Evolutionary conservation across 305 asterid species (phyloP), one percentile per base, ranked within the genome.

Genomic region (Fraxinus floribunda): DNA sequence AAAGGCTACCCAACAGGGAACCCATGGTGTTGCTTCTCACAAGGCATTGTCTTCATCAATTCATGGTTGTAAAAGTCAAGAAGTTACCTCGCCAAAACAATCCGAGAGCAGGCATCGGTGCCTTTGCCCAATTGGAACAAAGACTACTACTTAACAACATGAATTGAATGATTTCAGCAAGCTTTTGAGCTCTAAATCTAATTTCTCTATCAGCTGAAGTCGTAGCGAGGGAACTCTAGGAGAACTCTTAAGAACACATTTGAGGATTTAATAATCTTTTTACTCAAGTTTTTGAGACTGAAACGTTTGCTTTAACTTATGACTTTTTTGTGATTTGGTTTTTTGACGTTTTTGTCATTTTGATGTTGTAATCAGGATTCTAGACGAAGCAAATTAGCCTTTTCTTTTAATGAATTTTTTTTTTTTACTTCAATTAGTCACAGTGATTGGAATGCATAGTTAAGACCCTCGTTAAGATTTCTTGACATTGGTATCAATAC

Each of bases 211-310:
- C 60, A 93, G 90, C 49, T 82, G 94, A 82, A 94, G 95, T 91
- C 90, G 93, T 4, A 94, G 97, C n/a, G 97, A 91, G 87, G 98
- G 98, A 49, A 95, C 89, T 68, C 87, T 95, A 24, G 97, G 93
- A 76, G 90, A 83, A 29, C 83, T 93, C 77, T 93, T 93, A 9
- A 57, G 68, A 57, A 57, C 68, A 16, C 26, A 55, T 55, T 55
- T 57, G 9, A 20, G 26, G 11, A 57, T 57, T 57, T 57, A 57
- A 18, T 57, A 57, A 57, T 57, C 44, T 0, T n/a, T 57, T 57
- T 8, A 32, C 7, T 7, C 29, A 57, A n/a, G 29, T 20, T 57
- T 57, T 16, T 46, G 0, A 46, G 57, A 46, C 1, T 46, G 57
- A 1, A 46, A 46, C 3, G 7, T 15, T 44, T 44, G 1, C 18